These are phyloP conservation scores for Fomitopsis betulina DNA, from an alignment of 1,284 basidiomycete genomes.

Conservation along the genomic window DNA sequence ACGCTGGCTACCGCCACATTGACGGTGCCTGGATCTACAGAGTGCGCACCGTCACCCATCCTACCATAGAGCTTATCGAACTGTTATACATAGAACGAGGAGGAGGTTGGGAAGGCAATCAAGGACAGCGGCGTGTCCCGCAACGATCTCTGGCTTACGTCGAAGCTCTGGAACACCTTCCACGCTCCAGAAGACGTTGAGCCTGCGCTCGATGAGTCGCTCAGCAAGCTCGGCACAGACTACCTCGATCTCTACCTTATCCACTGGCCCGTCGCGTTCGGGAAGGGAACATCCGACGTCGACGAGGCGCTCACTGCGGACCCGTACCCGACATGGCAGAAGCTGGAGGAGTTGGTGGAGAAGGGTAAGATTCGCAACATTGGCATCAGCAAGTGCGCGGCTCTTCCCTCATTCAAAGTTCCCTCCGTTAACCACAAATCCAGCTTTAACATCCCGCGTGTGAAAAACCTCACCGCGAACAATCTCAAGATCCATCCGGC, in stretches of 20 bases:
- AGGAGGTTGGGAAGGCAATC: constrained; percentile 42
- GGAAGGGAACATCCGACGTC: constrained; percentile 48
- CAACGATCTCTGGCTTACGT: constrained; percentile 46
- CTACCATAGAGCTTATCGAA: neutral
- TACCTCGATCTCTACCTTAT: constrained; percentile 82
- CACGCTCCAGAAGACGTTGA: constrained; percentile 68
- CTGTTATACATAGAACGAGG: constrained; percentile 40
- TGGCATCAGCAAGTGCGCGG: constrained; percentile 69
- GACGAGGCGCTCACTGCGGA: constrained; percentile 66
- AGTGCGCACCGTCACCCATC: constrained; percentile 24
- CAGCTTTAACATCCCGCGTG: constrained; percentile 53
- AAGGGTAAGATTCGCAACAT: constrained; percentile 82
- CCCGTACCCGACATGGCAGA: constrained; percentile 80
- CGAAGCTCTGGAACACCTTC: constrained; percentile 67
- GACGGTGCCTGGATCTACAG: constrained; percentile 72
- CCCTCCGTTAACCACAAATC: constrained; percentile 1
- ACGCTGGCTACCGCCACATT: constrained; percentile 68
- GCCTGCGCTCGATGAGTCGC: constrained; percentile 61
- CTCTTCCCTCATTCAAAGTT: neutral
- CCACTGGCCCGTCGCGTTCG: constrained; percentile 78
- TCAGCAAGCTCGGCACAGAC: constrained; percentile 62
- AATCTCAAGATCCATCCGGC: constrained; percentile 73
- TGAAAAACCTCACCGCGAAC: constrained; percentile 65
- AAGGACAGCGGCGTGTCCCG: constrained; percentile 34
- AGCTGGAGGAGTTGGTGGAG: constrained; percentile 75